phyloP scores from a whole-genome alignment of 2,329 filamentous ascomycete genomes.

The Drechmeria coniospora region DNA sequence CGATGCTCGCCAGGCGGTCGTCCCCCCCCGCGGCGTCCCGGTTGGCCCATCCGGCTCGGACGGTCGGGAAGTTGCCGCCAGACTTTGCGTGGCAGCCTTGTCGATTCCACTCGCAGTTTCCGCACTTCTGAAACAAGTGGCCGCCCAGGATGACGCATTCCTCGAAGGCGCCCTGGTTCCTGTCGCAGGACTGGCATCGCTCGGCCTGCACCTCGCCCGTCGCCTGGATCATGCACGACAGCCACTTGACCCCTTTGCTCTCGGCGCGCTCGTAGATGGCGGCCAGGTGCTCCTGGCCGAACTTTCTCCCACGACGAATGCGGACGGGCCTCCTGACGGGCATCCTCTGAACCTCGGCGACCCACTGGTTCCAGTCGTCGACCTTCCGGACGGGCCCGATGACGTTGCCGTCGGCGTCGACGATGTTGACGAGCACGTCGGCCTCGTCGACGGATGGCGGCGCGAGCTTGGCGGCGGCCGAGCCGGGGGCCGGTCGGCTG shows the following conservation, averaged over 20 bases:
- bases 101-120: constrained; percentile 35
- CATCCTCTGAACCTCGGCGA: constrained; percentile 19
- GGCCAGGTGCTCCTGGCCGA: constrained; percentile 22
- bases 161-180: constrained; percentile 27
- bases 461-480: neutral
- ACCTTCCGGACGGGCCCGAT: constrained; percentile 23
- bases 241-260: constrained; percentile 27
- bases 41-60: too few species aligned
- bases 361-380: constrained; percentile 23
- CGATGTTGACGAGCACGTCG: constrained; percentile 17
- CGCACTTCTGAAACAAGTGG: constrained; percentile 28
- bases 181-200: constrained; percentile 26
- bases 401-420: constrained; percentile 20
- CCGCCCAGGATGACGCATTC: constrained; percentile 28
- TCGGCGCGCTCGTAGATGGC: constrained; percentile 26
- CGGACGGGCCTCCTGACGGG: constrained; percentile 24
- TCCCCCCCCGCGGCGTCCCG: constrained; percentile 8
- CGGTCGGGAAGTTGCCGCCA: too few species aligned
- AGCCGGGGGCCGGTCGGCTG: neutral
- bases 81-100: constrained; percentile 22
- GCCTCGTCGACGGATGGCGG: constrained; percentile 1
- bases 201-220: constrained; percentile 24
- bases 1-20: neutral
- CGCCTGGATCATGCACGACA: constrained; percentile 34
- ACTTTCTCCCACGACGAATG: constrained; percentile 26